phyloP scores from a whole-genome alignment of 306 rosid species.

The Rosa rugosa region DNA sequence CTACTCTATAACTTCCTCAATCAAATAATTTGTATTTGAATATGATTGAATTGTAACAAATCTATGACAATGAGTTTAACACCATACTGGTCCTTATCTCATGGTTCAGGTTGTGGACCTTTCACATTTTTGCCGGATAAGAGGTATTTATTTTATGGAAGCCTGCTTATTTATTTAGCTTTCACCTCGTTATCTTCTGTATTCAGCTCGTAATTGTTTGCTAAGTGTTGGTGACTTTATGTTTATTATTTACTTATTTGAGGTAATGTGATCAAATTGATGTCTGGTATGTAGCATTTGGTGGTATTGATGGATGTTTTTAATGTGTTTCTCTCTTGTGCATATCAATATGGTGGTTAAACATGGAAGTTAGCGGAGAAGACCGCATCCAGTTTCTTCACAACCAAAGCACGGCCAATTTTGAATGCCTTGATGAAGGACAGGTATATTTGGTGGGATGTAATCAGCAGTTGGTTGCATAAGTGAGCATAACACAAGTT shows the following conservation, averaged over 20 bases:
- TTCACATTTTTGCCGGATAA: conserved; percentile 89
- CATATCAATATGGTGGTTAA: conserved; percentile 20
- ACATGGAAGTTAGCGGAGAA: conserved; percentile 77
- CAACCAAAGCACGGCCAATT: conserved; percentile 91
- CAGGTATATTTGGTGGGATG: conserved; percentile 55
- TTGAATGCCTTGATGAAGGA: conserved; percentile 67
- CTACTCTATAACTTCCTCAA: not conserved
- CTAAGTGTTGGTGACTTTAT: not conserved
- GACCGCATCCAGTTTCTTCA: conserved; percentile 91
- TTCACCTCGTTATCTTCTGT: not conserved
- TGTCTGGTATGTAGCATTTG: conserved; percentile 8
- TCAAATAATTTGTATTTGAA: too few relatives aligned
- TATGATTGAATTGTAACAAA: too few relatives aligned
- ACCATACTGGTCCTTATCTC: not conserved
- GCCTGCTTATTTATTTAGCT: too few relatives aligned
- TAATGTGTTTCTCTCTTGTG: conserved; percentile 10
- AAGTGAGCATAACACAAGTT: conserved; percentile 19
- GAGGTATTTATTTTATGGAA: conserved; percentile 56
- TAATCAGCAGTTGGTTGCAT: conserved; percentile 30
- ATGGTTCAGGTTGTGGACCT: conserved; percentile 82
- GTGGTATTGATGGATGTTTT: conserved; percentile 12
- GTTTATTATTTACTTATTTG: not conserved
- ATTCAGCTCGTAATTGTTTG: not conserved
- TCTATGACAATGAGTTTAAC: not conserved
- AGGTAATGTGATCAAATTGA: not conserved